Evolutionary conservation across 164 flowering plant species (phyloP).

Genomic region (Brasenia schreberi): DNA sequence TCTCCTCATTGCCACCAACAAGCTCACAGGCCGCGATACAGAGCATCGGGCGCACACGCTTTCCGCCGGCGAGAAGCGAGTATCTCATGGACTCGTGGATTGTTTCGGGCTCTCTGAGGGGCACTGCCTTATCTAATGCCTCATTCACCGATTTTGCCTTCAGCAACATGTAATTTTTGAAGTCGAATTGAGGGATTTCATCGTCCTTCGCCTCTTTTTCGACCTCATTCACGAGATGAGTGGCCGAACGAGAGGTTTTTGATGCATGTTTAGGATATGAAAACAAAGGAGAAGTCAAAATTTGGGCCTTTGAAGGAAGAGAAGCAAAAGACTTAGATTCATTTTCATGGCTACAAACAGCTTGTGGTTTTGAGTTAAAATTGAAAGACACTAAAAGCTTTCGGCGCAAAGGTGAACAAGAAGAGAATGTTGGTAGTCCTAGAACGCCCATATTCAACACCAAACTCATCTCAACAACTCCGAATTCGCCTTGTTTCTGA

Average conservation of each 20-base stretch:
- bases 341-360: background rate
- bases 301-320: background rate
- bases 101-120: conserved; percentile 28
- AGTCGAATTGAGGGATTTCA: background rate
- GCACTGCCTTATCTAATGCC: conserved; percentile 39
- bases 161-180: no score
- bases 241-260: conserved; percentile 15
- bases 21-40: conserved; percentile 71
- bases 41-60: conserved; percentile 54
- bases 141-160: conserved; percentile 23
- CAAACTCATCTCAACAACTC: conserved; percentile 2
- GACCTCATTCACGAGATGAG: conserved; percentile 17
- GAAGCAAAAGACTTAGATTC: background rate
- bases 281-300: background rate
- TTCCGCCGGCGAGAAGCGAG: conserved; percentile 65
- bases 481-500: no score
- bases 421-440: background rate
- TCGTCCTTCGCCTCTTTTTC: background rate
- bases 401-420: conserved; percentile 1
- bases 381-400: background rate
- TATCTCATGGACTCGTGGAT: conserved; percentile 67
- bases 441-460: conserved; percentile 1
- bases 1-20: conserved; percentile 38
- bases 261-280: background rate
- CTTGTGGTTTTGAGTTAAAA: background rate